A percentile compares a stretch with the other conserved stretches of the same genome.
These are phyloP conservation scores for Kodamaea arcana DNA, from an alignment of 1,139 yeast species.

Conservation along the genomic window DNA sequence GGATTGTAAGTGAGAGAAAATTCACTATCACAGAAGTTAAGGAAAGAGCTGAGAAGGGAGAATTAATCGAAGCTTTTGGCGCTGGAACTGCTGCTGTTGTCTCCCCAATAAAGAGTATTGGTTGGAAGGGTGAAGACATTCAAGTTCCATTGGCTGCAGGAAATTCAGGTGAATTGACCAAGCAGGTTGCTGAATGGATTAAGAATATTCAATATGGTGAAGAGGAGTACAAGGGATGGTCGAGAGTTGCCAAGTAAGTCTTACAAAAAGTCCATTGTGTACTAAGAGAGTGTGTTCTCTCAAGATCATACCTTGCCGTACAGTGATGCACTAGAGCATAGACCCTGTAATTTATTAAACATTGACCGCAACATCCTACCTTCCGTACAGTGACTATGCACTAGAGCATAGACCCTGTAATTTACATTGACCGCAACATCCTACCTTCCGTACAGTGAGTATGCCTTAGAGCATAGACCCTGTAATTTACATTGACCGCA, in stretches of 20 bases:
- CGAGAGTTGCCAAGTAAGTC: constrained; percentile 40
- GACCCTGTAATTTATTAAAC: no score
- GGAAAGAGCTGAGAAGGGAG: constrained; percentile 73
- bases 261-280: no score
- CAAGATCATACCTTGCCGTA: no score
- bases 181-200: constrained; percentile 77
- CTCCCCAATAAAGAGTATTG: constrained; percentile 85
- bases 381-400: no score
- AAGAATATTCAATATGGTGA: constrained; percentile 85
- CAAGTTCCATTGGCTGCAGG: constrained; percentile 76
- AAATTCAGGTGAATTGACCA: constrained; percentile 78
- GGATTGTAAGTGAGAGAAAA: constrained; percentile 69
- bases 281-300: no score
- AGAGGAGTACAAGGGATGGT: constrained; percentile 60
- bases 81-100: constrained; percentile 98
- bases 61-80: constrained; percentile 91
- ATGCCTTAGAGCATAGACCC: no score
- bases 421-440: no score
- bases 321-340: no score
- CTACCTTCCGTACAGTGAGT: no score
- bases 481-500: no score
- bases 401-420: no score
- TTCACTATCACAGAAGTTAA: constrained; percentile 77
- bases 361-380: no score
- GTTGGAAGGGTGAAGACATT: constrained; percentile 70